A percentile compares a stretch with the other conserved stretches of the same genome.
Conservation (phyloP, 2,329 filamentous ascomycete species). For the Pleoardoris graminearum region DNA sequence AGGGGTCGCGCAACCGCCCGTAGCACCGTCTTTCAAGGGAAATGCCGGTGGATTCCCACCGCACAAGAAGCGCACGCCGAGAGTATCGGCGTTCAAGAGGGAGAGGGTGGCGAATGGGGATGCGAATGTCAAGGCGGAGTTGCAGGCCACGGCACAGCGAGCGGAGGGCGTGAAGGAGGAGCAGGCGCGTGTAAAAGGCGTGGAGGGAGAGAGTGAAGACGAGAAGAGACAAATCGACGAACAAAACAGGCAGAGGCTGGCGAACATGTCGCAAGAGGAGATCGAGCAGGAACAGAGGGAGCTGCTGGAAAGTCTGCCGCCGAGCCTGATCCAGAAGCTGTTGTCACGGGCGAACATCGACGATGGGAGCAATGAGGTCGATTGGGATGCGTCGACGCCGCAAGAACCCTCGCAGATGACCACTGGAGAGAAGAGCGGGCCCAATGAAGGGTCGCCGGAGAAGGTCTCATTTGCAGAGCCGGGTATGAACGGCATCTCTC, state of each 20-base stretch:
- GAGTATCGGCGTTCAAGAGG: conserved; percentile 79
- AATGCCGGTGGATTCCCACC: conserved; percentile 77
- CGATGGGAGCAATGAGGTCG: conserved; percentile 55
- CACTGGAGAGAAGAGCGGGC: conserved; percentile 17
- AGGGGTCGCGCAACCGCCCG: conserved; percentile 64
- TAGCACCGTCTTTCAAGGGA: conserved; percentile 62
- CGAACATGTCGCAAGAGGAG: conserved; percentile 77
- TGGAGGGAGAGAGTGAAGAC: conserved; percentile 49
- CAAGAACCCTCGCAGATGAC: conserved; percentile 1
- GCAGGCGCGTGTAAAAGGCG: conserved; percentile 17
- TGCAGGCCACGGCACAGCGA: conserved; percentile 14
- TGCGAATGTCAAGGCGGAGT: conserved; percentile 12
- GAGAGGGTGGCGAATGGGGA: conserved; percentile 52
- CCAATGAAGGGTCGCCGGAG: conserved; percentile 21
- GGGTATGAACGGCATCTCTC: conserved; percentile 12
- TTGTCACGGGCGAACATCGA: conserved; percentile 77
- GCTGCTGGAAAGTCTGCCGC: conserved; percentile 75
- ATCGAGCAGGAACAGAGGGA: conserved; percentile 81
- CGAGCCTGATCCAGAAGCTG: conserved; percentile 74
- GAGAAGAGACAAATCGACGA: conserved; percentile 77
- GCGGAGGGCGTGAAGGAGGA: conserved; percentile 8
- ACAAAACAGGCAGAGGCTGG: conserved; percentile 76
- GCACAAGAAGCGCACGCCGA: conserved; percentile 72
- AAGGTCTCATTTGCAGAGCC: conserved; percentile 42
- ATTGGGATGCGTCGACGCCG: conserved; percentile 28